These are phyloP conservation scores for Leccinum uliginosum DNA, from an alignment of 768 basidiomycete genomes.

Conservation along the genomic window DNA sequence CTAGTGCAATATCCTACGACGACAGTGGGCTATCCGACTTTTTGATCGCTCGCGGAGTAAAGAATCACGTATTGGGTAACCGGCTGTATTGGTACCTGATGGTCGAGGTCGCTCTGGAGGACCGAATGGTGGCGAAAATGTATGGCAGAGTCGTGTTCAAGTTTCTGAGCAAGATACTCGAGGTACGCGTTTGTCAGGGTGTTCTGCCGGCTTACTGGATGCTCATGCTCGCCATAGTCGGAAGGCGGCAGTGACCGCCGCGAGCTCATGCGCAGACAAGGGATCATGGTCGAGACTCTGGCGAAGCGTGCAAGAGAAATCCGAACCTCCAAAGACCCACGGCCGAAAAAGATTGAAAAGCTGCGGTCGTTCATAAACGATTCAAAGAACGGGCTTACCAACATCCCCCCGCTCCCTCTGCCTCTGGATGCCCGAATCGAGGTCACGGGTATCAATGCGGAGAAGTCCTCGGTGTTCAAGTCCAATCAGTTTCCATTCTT, in stretches of 20 bases:
- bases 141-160: constrained; percentile 88
- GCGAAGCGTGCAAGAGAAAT: constrained; percentile 85
- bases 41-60: constrained; percentile 78
- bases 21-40: constrained; percentile 94
- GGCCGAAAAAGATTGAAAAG: constrained; percentile 97
- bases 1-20: constrained; percentile 77
- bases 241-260: constrained; percentile 79
- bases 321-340: constrained; percentile 83
- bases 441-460: constrained; percentile 82
- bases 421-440: constrained; percentile 87
- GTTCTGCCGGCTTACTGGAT: neutral
- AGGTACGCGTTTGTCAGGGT: constrained; percentile 45
- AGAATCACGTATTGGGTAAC: constrained; percentile 83
- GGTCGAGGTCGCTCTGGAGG: constrained; percentile 90
- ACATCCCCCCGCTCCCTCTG: constrained; percentile 77
- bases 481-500: constrained; percentile 92
- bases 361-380: constrained; percentile 82
- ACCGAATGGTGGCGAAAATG: constrained; percentile 85
- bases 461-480: constrained; percentile 95
- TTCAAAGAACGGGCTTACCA: constrained; percentile 76
- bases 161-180: constrained; percentile 83
- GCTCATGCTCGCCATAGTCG: constrained; percentile 35
- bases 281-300: constrained; percentile 80
- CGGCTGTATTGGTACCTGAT: constrained; percentile 96
- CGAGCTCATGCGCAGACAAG: constrained; percentile 88